These are phyloP conservation scores for Vinca major DNA, from an alignment of 305 asterid species.

Conservation along the genomic window DNA sequence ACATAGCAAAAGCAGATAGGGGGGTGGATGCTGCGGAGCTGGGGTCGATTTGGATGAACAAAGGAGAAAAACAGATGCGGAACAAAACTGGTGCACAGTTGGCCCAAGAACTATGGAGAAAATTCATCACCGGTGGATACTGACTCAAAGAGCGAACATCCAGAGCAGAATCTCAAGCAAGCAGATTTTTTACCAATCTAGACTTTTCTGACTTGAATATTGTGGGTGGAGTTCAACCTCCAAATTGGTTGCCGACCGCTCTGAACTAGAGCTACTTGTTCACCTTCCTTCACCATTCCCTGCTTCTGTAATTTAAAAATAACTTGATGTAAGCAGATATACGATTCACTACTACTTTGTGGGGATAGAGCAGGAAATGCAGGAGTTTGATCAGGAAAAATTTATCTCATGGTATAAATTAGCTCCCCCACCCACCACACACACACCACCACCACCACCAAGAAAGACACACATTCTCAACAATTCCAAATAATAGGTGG, in stretches of 20 bases:
- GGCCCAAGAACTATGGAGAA: background rate
- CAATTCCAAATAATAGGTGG: background rate
- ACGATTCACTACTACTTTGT: background rate
- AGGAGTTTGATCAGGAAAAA: background rate
- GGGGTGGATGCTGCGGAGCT: background rate
- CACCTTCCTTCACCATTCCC: constrained; percentile 91
- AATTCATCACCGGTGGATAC: background rate
- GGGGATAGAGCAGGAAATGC: background rate
- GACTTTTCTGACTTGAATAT: constrained; percentile 81
- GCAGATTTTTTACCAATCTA: constrained; percentile 19
- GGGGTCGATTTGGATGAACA: background rate
- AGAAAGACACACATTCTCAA: background rate
- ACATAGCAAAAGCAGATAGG: background rate
- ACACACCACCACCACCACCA: background rate
- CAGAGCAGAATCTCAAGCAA: background rate
- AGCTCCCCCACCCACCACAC: too few relatives aligned
- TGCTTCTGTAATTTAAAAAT: constrained; percentile 44
- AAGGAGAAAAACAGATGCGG: background rate
- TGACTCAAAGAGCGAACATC: background rate
- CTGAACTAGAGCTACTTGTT: constrained; percentile 86
- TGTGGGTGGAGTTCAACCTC: constrained; percentile 82
- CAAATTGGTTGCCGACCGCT: constrained; percentile 88
- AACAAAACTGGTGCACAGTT: background rate
- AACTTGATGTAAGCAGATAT: background rate
- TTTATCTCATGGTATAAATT: background rate